phyloP scores from a whole-genome alignment of 2,329 filamentous ascomycete species.

The Pseudogymnoascus sp. region DNA sequence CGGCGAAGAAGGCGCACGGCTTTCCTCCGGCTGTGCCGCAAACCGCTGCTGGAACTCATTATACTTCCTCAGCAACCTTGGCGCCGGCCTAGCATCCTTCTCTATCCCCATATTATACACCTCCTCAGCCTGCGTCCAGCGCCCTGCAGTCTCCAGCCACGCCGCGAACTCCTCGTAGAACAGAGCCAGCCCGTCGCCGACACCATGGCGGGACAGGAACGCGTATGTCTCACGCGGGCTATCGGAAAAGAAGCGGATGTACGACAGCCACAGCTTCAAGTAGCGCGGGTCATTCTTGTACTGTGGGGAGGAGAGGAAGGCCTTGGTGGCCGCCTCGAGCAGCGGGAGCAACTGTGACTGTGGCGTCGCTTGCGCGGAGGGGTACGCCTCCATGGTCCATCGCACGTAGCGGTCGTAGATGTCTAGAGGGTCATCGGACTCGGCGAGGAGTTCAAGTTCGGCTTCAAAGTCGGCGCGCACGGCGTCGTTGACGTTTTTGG shows the following conservation, averaged over 20 bases:
- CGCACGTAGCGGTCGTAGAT: constrained; percentile 94
- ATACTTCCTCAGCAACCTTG: constrained; percentile 81
- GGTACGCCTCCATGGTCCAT: constrained; percentile 94
- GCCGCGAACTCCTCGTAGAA: constrained; percentile 97
- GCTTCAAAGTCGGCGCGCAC: constrained; percentile 80
- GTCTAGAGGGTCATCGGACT: constrained; percentile 92
- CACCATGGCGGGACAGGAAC: constrained; percentile 79
- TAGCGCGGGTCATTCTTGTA: constrained; percentile 97
- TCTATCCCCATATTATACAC: constrained; percentile 88
- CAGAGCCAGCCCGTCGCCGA: constrained; percentile 80
- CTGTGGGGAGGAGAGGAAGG: constrained; percentile 75
- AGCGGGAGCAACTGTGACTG: constrained; percentile 85
- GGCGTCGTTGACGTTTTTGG: constrained; percentile 69
- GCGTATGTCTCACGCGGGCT: constrained; percentile 88
- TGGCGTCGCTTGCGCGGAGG: constrained; percentile 83
- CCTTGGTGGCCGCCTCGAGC: constrained; percentile 86
- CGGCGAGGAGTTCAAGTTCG: constrained; percentile 69
- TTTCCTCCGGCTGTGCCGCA: constrained; percentile 57
- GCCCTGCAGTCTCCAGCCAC: constrained; percentile 77
- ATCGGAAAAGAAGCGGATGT: constrained; percentile 88
- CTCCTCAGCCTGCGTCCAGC: constrained; percentile 89
- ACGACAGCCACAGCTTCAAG: constrained; percentile 87
- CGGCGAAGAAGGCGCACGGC: constrained; percentile 71
- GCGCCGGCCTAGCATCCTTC: constrained; percentile 73
- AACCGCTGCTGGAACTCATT: constrained; percentile 81